Conservation (phyloP, 2,329 filamentous ascomycete genomes). For the Colletotrichum lindemuthianum region DNA sequence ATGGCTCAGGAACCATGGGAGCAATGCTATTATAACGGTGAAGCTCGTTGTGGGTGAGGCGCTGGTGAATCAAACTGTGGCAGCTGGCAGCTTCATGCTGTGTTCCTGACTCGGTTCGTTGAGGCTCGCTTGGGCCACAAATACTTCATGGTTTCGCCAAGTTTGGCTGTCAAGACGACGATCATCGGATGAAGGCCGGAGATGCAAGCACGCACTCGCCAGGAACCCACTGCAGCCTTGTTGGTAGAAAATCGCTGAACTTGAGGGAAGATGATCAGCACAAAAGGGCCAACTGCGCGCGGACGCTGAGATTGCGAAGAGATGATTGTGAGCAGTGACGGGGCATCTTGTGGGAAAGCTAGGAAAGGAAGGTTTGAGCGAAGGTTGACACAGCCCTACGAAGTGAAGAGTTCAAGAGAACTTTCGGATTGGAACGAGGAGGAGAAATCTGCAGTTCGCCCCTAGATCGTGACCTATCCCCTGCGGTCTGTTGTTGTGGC, state of each 20-base stretch:
- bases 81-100: not conserved
- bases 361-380: no score
- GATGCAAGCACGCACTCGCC: not conserved
- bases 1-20: not conserved
- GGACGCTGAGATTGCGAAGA: not conserved
- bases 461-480: no score
- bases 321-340: not conserved
- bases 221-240: slow-evolving; percentile 4
- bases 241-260: slow-evolving; percentile 1
- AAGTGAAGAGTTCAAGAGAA: no score
- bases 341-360: no score
- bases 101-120: slow-evolving; percentile 10
- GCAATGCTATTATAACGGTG: slow-evolving; percentile 15
- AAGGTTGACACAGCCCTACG: no score
- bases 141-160: slow-evolving; percentile 3
- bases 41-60: slow-evolving; percentile 1
- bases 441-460: no score
- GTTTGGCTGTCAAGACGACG: slow-evolving; percentile 1
- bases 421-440: no score
- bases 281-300: slow-evolving; percentile 1
- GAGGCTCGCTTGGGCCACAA: slow-evolving; percentile 14
- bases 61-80: slow-evolving; percentile 1
- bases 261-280: not conserved
- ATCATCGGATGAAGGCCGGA: slow-evolving; percentile 1
- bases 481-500: no score